phyloP scores from a whole-genome alignment of 371 early-diverging fungal genomes.

The Gilbertella persicaria region DNA sequence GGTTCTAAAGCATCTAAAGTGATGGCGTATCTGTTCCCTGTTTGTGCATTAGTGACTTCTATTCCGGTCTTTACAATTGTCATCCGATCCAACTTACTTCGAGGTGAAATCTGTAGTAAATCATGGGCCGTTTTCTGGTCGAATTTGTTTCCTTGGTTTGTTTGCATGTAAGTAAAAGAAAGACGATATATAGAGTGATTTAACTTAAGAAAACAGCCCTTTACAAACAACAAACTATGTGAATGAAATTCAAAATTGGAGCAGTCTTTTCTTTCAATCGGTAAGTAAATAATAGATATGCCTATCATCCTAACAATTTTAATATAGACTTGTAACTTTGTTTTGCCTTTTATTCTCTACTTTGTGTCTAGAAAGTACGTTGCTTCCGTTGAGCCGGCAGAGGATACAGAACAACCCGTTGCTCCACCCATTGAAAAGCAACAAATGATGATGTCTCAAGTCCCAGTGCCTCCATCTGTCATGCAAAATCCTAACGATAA shows the following conservation, averaged over 20 bases:
- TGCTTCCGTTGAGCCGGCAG: slow-evolving; percentile 30
- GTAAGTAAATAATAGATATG: slow-evolving; percentile 19
- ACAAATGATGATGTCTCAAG: not conserved
- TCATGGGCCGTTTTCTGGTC: slow-evolving; percentile 58
- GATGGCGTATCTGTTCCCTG: slow-evolving; percentile 69
- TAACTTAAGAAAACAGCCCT: slow-evolving; percentile 18
- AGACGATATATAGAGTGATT: not conserved
- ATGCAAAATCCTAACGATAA: slow-evolving; percentile 17
- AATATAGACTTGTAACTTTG: slow-evolving; percentile 73
- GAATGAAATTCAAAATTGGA: slow-evolving; percentile 44
- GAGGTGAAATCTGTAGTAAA: slow-evolving; percentile 53
- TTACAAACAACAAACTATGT: slow-evolving; percentile 45
- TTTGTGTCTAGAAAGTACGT: slow-evolving; percentile 56
- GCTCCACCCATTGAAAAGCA: not conserved
- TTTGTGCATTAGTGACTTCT: slow-evolving; percentile 72
- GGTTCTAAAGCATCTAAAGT: slow-evolving; percentile 54
- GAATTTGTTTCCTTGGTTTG: slow-evolving; percentile 67
- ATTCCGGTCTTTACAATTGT: slow-evolving; percentile 81
- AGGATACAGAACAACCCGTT: not conserved
- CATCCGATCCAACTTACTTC: slow-evolving; percentile 68
- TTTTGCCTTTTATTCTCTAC: slow-evolving; percentile 75
- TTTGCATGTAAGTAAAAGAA: slow-evolving; percentile 54
- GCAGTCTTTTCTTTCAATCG: slow-evolving; percentile 50
- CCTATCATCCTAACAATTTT: slow-evolving; percentile 42
- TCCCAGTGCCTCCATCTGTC: slow-evolving; percentile 6